Percentiles rank a stretch among this genome's conserved stretches.
Conservation (phyloP, 306 rosid genomes). For the Sophora flavescens region DNA sequence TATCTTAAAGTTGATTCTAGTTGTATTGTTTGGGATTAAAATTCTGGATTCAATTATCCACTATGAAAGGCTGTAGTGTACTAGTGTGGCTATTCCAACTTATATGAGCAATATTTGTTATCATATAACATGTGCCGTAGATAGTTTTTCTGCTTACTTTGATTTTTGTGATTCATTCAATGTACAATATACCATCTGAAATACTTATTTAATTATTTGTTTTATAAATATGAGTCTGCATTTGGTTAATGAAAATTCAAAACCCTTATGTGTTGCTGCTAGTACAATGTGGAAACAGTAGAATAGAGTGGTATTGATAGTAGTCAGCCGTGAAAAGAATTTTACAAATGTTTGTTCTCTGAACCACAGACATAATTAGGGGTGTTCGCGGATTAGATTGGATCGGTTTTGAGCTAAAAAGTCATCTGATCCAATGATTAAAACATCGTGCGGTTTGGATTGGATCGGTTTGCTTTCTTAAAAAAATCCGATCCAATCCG, state of each 20-base stretch:
- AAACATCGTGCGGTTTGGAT: too few species aligned
- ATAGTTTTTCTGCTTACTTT: neutral
- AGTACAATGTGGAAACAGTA: neutral
- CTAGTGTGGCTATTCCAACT: conserved; percentile 6
- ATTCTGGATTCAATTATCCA: conserved; percentile 26
- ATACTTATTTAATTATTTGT: neutral
- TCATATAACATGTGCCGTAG: conserved; percentile 6
- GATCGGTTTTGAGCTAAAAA: too few species aligned
- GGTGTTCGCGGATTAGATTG: too few species aligned
- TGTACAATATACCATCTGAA: neutral
- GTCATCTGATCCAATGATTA: too few species aligned
- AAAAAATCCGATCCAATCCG: too few species aligned
- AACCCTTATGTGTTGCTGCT: neutral
- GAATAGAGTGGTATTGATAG: neutral
- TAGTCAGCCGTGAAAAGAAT: neutral
- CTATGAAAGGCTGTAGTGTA: neutral
- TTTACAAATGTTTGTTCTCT: neutral
- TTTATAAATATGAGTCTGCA: neutral
- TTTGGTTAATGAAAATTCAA: conserved; percentile 4
- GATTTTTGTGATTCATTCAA: neutral
- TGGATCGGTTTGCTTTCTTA: too few species aligned
- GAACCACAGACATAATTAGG: neutral
- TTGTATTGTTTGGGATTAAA: neutral
- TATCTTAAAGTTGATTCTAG: too few species aligned
- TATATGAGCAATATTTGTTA: neutral